These are phyloP conservation scores for Sphaerulina populicola DNA, from an alignment of 2,329 filamentous ascomycete genomes.

Conservation along the genomic window DNA sequence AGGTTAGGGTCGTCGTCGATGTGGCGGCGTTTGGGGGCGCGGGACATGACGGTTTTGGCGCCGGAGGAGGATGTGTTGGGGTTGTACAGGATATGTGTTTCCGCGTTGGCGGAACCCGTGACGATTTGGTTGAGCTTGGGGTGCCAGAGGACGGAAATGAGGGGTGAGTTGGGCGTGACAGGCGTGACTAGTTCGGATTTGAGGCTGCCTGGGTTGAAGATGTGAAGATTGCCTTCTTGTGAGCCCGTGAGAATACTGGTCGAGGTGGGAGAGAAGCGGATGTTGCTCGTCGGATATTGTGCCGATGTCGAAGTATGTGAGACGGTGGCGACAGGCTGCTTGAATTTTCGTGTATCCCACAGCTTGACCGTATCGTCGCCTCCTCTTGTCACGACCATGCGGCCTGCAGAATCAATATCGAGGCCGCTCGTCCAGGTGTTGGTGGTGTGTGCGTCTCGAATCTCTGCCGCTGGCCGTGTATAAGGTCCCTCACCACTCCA, in stretches of 20 bases:
- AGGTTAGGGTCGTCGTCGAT: slow-evolving; percentile 85
- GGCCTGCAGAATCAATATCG: slow-evolving; percentile 82
- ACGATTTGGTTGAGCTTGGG: slow-evolving; percentile 92
- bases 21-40: slow-evolving; percentile 87
- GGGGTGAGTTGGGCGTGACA: slow-evolving; percentile 72
- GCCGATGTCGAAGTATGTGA: slow-evolving; percentile 73
- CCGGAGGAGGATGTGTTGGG: slow-evolving; percentile 73
- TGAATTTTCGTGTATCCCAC: slow-evolving; percentile 96
- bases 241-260: slow-evolving; percentile 85
- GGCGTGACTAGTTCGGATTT: slow-evolving; percentile 75
- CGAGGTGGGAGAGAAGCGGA: slow-evolving; percentile 77
- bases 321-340: slow-evolving; percentile 71
- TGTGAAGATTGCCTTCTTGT: slow-evolving; percentile 74
- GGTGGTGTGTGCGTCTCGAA: slow-evolving; percentile 70
- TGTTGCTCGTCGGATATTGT: slow-evolving; percentile 76
- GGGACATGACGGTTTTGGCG: slow-evolving; percentile 81
- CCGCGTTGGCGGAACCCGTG: slow-evolving; percentile 83
- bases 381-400: slow-evolving; percentile 81
- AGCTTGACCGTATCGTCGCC: slow-evolving; percentile 90
- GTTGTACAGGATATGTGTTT: slow-evolving; percentile 84
- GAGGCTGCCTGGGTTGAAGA: slow-evolving; percentile 86
- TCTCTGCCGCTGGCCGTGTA: slow-evolving; percentile 69
- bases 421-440: slow-evolving; percentile 88
- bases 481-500: slow-evolving; percentile 86
- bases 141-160: slow-evolving; percentile 87